Evolutionary conservation across 495 filamentous ascomycete species (phyloP).

Genomic region (Neurospora sp.): DNA sequence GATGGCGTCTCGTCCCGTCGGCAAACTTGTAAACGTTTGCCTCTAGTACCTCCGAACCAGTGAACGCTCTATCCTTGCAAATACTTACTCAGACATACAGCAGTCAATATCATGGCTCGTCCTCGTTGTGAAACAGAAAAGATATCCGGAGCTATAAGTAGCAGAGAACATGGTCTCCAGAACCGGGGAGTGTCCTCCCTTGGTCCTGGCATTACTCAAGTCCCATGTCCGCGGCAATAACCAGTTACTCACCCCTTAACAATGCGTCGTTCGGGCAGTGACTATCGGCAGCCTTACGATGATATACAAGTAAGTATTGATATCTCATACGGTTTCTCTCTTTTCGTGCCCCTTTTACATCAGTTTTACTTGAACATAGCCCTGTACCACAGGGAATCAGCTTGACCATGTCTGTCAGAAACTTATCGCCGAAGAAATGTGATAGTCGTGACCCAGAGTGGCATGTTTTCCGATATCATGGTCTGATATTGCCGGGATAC

Average conservation of each 20-base stretch:
- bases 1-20: not conserved
- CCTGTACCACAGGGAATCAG: not conserved
- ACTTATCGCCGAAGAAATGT: not conserved
- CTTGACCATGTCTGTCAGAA: not conserved
- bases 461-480: not conserved
- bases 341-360: not conserved
- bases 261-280: not conserved
- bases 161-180: not conserved
- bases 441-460: not conserved
- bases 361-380: not conserved
- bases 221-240: not conserved
- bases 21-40: not conserved
- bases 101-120: not conserved
- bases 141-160: not conserved
- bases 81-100: not conserved
- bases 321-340: not conserved
- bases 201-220: not conserved
- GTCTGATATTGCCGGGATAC: not conserved
- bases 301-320: not conserved
- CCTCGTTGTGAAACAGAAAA: not conserved
- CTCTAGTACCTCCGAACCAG: not conserved
- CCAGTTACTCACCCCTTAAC: not conserved
- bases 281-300: not conserved
- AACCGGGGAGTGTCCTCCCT: not conserved
- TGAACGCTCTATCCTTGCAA: not conserved